Percentiles rank a stretch among this genome's conserved stretches.
These are phyloP conservation scores for Exserohilum rostratum DNA, from an alignment of 2,329 filamentous ascomycete species.

Conservation along the genomic window DNA sequence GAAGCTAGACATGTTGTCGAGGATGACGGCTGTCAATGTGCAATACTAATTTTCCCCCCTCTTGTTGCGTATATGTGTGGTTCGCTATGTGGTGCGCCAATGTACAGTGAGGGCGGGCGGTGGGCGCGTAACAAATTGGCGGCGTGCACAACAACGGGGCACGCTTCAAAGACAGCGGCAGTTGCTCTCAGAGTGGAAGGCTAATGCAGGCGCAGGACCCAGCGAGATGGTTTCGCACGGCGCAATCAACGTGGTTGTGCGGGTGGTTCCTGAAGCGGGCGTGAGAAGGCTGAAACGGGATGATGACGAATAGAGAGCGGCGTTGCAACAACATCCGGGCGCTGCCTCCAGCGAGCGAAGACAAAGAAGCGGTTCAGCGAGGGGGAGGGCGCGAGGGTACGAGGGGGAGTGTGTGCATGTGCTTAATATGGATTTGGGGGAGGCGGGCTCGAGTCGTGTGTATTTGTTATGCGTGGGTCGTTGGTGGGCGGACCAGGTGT, in stretches of 20 bases:
- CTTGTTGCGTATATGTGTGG: slow-evolving; percentile 8
- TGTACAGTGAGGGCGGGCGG: background rate
- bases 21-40: slow-evolving; percentile 5
- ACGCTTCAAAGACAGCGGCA: slow-evolving; percentile 2
- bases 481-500: slow-evolving; percentile 19
- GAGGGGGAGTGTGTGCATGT: background rate
- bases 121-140: slow-evolving; percentile 10
- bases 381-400: slow-evolving; percentile 1
- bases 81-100: slow-evolving; percentile 17
- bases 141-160: slow-evolving; percentile 3
- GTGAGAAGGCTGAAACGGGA: slow-evolving; percentile 46
- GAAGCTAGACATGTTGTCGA: slow-evolving; percentile 61
- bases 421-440: too few species aligned
- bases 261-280: slow-evolving; percentile 30
- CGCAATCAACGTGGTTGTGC: slow-evolving; percentile 22
- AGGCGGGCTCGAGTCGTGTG: slow-evolving; percentile 10
- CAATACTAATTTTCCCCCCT: slow-evolving; percentile 6
- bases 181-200: slow-evolving; percentile 6
- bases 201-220: slow-evolving; percentile 11
- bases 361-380: slow-evolving; percentile 12
- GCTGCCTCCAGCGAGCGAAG: slow-evolving; percentile 22
- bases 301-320: slow-evolving; percentile 44
- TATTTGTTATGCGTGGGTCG: slow-evolving; percentile 19
- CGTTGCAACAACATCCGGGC: slow-evolving; percentile 46
- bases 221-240: slow-evolving; percentile 9